Base-by-base conservation (phyloP, 257 asterid genomes). In the Fraxinus americana region DNA sequence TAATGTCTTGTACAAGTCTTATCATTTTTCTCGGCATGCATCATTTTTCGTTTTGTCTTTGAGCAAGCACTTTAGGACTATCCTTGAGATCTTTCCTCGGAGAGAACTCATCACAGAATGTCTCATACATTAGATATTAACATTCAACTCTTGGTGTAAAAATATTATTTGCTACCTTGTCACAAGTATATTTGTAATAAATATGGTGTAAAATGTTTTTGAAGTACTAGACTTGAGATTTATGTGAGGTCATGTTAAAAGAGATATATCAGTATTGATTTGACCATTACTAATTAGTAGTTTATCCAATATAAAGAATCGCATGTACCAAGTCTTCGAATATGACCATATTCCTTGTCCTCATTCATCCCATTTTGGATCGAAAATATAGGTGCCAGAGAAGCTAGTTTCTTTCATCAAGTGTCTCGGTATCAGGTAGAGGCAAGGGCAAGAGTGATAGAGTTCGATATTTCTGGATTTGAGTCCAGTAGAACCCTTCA, bases 391-490 rank as follows among this genome's bases (percentile, higher is more conserved):
- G 98, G 92, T 74, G 13, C 82, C 50, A 82, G 86, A 76, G 79
- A 75, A 16, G 87, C 83, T 77, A 92, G 95, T 83, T 91, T 85
- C 85, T 82, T 83, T 73, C 85, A 80, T 59, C 92, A 86, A 80
- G 81, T 85, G 78, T 85, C 81, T 6, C 73, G 59, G 52, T 92
- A 88, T 85, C 92, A 88, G 72, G 94, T 86, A 72, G 98, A 93
- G 87, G 82, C 98, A 4, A 88, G 92, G 85, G 83, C 94, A 73
- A 89, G 99, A 72, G 90, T 91, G 14, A 82, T 92, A 70, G 38
- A 87, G 75, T 81, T 93, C 70, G 97, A 94, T 73, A 82, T 91
- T 16, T 86, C 89, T 75, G 97, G 97, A 78, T 86, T 82, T 68
- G 91, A 87, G 79, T 73, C 85, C 30, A 80, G 85, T 72, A 86